Conservation (phyloP, 2,329 filamentous ascomycete genomes). For the Clonostachys byssicola region DNA sequence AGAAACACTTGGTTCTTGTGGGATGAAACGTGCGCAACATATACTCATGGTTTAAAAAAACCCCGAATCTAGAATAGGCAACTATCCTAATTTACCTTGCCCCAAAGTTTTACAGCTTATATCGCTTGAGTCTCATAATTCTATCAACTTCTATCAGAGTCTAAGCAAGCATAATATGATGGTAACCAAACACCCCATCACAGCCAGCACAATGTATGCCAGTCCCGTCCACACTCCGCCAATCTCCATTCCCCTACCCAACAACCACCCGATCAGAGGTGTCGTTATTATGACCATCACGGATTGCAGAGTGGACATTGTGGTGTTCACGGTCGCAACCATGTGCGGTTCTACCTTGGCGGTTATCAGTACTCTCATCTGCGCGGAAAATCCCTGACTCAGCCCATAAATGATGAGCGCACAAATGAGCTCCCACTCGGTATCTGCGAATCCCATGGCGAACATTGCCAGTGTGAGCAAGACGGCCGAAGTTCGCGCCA, state of each 20-base stretch:
- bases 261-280: conserved; percentile 39
- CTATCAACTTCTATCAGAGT: no score
- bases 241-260: conserved; percentile 36
- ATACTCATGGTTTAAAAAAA: no score
- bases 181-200: no score
- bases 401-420: conserved; percentile 39
- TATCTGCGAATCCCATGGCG: conserved; percentile 27
- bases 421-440: conserved; percentile 23
- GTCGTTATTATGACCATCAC: conserved; percentile 39
- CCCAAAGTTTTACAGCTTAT: no score
- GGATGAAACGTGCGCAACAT: no score
- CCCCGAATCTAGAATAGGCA: no score
- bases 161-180: no score
- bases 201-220: conserved; percentile 31
- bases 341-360: conserved; percentile 48
- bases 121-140: no score
- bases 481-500: conserved; percentile 26
- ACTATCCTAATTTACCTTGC: no score
- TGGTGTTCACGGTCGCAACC: conserved; percentile 48
- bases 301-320: conserved; percentile 45
- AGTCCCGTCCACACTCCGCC: conserved; percentile 45
- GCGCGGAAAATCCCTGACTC: conserved; percentile 34
- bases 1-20: no score
- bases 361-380: conserved; percentile 46
- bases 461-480: conserved; percentile 25